phyloP scores from a whole-genome alignment of 257 asterid species.

The Osmanthus fragrans region DNA sequence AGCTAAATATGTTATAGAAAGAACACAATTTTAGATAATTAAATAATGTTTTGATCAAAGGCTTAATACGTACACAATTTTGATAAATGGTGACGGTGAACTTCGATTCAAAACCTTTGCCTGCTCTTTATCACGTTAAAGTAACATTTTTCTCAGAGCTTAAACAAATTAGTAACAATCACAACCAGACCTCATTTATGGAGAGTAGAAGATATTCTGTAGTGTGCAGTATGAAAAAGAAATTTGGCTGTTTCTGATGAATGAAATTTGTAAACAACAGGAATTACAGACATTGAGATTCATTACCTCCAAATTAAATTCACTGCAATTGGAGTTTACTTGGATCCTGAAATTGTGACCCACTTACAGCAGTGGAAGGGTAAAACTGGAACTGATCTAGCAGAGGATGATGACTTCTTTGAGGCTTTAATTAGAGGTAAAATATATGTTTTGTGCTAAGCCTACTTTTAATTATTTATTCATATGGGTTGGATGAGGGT shows the following conservation, averaged over 20 bases:
- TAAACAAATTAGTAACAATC: background rate
- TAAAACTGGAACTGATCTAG: slow-evolving; percentile 53
- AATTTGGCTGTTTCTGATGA: background rate
- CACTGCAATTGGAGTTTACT: slow-evolving; percentile 92
- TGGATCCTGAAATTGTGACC: slow-evolving; percentile 62
- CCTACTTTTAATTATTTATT: background rate
- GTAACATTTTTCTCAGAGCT: too few species aligned
- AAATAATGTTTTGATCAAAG: too few species aligned
- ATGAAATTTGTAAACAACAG: slow-evolving; percentile 33
- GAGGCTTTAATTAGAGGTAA: slow-evolving; percentile 68
- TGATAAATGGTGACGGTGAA: too few species aligned
- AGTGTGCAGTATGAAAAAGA: background rate
- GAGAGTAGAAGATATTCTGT: background rate
- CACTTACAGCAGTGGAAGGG: slow-evolving; percentile 77
- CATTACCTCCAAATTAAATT: slow-evolving; percentile 92
- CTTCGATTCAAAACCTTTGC: background rate
- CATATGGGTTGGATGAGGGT: background rate
- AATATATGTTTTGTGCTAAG: background rate
- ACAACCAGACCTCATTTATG: background rate
- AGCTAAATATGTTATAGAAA: background rate
- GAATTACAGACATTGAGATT: slow-evolving; percentile 89
- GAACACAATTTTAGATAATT: background rate
- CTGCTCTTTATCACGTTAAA: too few species aligned
- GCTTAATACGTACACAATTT: too few species aligned
- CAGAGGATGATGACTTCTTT: slow-evolving; percentile 68